Base-by-base conservation (phyloP, 371 early-diverging fungal species). In the Mortierella polycephala region DNA sequence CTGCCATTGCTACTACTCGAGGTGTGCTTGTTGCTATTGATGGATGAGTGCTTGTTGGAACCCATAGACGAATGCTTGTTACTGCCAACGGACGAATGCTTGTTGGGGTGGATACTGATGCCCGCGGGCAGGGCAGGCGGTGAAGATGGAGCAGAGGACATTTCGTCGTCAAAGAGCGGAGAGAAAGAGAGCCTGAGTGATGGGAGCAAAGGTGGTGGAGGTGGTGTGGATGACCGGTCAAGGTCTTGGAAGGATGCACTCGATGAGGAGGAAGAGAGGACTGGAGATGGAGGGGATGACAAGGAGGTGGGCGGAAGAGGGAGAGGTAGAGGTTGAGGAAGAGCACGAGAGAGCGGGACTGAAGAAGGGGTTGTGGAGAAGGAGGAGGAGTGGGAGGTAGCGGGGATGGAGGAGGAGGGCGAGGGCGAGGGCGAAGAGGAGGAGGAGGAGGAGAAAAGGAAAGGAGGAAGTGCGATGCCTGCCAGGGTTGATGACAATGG, bases 221-320 rank as follows among this genome's bases (percentile, higher is more conserved):
- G n/a, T n/a, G 56, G 60, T 20, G 67, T 60, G 74, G 76, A 49
- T 39, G 55, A 67, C 62, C 70, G 63, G 65, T 82, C 64, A 62
- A 69, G 57, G 71, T 71, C 64, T 66, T 72, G 74, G 74, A 65
- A 71, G 37, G 66, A 64, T 23, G 54, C 20, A 14, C 53, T 42
- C 18, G 70, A 63, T 44, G 51, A 47, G 21, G 62, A 69, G 47
- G 63, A 57, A 9, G 62, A 69, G 18, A 63, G 46, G n/a, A n/a
- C n/a, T n/a, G n/a, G n/a, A n/a, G n/a, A n/a, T n/a, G n/a, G n/a
- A n/a, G n/a, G n/a, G n/a, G n/a, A n/a, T n/a, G n/a, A n/a, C n/a
- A n/a, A n/a, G n/a, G n/a, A n/a, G n/a, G n/a, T n/a, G n/a, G n/a
- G n/a, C n/a, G 46, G 59, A 57, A 16, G 44, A 44, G 16, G 57